phyloP scores from a whole-genome alignment of 768 basidiomycete genomes.

The Russula olivacea region DNA sequence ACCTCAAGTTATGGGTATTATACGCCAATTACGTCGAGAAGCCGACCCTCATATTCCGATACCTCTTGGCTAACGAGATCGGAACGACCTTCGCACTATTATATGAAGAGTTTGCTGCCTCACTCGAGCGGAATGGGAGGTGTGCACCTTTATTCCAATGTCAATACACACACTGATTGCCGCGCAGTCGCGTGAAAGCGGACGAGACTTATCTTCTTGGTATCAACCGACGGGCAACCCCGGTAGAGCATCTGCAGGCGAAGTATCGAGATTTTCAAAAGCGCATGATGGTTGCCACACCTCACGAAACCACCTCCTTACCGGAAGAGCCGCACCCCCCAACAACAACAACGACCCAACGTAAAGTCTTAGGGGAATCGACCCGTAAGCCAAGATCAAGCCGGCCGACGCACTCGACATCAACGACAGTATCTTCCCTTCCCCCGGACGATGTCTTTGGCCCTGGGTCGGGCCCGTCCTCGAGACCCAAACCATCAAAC shows the following conservation, averaged over 20 bases:
- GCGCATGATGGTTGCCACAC: constrained; percentile 67
- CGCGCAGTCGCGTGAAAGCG: constrained; percentile 72
- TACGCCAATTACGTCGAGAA: constrained; percentile 92
- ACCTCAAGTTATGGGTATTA: constrained; percentile 90
- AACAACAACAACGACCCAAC: constrained; percentile 33
- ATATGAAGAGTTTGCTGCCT: constrained; percentile 89
- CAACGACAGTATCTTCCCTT: constrained; percentile 26
- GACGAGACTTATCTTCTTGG: constrained; percentile 86
- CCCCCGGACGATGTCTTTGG: constrained; percentile 31
- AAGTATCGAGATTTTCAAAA: constrained; percentile 85
- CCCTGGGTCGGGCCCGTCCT: constrained; percentile 27
- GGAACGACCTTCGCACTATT: constrained; percentile 73
- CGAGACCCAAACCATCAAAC: constrained; percentile 43
- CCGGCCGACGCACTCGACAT: constrained; percentile 27
- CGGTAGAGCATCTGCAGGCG: constrained; percentile 71
- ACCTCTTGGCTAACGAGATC: constrained; percentile 86
- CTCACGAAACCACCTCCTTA: constrained; percentile 26
- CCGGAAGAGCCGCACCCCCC: constrained; percentile 33
- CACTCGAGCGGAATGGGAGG: constrained; percentile 79
- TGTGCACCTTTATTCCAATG: constrained; percentile 36
- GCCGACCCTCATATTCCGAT: constrained; percentile 82
- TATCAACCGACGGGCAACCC: constrained; percentile 74
- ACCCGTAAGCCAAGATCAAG: constrained; percentile 31
- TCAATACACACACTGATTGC: constrained; percentile 3
- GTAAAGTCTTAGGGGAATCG: constrained; percentile 43